Evolutionary conservation across 2,329 filamentous ascomycete species (phyloP).

Genomic region (Macrophomina tecta): DNA sequence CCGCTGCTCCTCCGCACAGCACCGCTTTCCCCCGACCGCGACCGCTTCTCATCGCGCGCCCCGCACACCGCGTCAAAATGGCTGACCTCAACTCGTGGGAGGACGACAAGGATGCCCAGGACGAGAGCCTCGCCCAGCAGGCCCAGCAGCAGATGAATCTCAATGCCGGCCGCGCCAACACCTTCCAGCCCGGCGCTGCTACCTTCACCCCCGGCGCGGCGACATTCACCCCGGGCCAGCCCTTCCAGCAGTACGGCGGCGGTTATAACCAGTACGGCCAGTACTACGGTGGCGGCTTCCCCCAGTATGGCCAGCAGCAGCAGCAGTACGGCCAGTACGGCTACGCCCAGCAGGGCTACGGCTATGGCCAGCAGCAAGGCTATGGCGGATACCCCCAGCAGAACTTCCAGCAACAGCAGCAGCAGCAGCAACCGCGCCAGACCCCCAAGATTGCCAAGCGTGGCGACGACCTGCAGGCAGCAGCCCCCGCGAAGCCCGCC

Average conservation of each 20-base stretch:
- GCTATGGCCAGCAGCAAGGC: slow-evolving; percentile 24
- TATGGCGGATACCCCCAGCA: slow-evolving; percentile 27
- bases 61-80: slow-evolving; percentile 60
- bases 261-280: slow-evolving; percentile 46
- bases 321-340: slow-evolving; percentile 60
- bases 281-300: slow-evolving; percentile 40
- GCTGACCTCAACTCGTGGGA: slow-evolving; percentile 95
- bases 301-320: slow-evolving; percentile 51
- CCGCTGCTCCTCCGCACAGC: slow-evolving; percentile 10
- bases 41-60: slow-evolving; percentile 1
- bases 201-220: slow-evolving; percentile 76
- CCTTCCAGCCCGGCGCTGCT: slow-evolving; percentile 70
- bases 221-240: slow-evolving; percentile 74
- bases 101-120: slow-evolving; percentile 77
- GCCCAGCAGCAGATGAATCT: slow-evolving; percentile 77
- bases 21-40: background rate
- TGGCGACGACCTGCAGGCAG: slow-evolving; percentile 52
- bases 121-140: slow-evolving; percentile 78
- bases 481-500: slow-evolving; percentile 52
- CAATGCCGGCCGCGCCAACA: slow-evolving; percentile 60
- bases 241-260: slow-evolving; percentile 62
- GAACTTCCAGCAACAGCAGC: slow-evolving; percentile 30
- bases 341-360: slow-evolving; percentile 50
- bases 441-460: slow-evolving; percentile 70
- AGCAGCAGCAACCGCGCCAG: slow-evolving; percentile 52